Evolutionary conservation across 2,329 filamentous ascomycete species (phyloP), one percentile per base, ranked within the genome.

Genomic region (Diaporthe ilicicola): DNA sequence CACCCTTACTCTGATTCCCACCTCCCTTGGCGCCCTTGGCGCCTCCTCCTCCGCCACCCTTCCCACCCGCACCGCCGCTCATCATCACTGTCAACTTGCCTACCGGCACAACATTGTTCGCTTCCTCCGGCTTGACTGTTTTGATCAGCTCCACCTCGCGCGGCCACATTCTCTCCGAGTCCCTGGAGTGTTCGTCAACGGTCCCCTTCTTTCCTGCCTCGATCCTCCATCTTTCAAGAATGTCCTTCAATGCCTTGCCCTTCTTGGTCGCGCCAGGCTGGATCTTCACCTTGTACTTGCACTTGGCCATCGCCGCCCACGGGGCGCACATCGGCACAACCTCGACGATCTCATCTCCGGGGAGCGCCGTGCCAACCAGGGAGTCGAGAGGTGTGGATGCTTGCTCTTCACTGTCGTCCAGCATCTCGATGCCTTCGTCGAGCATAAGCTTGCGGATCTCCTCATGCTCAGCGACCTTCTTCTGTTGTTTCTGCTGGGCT

Each of bases 251-350:
- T 0, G 94, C 95, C 80, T 98, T 98, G 12, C 96, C 95, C 83
- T 97, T 97, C 86, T 98, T 99, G 74, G 92, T 88, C 0, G 90
- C 83, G 0, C 96, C 96, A 0, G 96, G 96, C 82, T 98, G 96
- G 76, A 99, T 81, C 84, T 99, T 99, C 67, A 91, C 93, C 81
- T 97, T 97, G 85, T 98, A 98, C 82, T 98, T 98, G 82, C 92
- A 93, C 69, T 88, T 89, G 2, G 82, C 85, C 74, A 92, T 82
- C 1, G 91, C 90, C 29, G 81, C 83, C 86, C 90, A 92, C 2
- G 91, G 91, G 5, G 88, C 91, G 76, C 91, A 92, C 3, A 92
- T 82, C 1, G 89, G 88, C 1, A 92, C 83, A 0, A 84, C 86
- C 75, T 92, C 90, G 10, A 95, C 82, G 44, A 95, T 91, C 79